Percentiles rank a stretch among this genome's conserved stretches.
phyloP scores from a whole-genome alignment of 176 grass and related monocot species.

The Phyllostachys edulis region DNA sequence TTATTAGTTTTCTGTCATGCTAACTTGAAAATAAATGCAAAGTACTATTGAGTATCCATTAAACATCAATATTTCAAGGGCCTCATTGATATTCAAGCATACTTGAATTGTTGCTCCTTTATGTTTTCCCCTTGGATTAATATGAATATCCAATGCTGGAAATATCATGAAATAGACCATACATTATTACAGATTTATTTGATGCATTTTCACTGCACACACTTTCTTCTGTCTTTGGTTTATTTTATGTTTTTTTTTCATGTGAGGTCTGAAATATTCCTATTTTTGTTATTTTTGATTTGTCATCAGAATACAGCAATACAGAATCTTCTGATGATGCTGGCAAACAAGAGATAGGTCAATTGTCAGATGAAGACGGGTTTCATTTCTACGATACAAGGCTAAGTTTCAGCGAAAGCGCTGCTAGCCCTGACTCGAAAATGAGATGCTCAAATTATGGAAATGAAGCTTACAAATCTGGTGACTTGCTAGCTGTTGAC shows the following conservation, averaged over 20 bases:
- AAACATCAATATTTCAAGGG: background rate
- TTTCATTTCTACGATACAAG: slow-evolving; percentile 83
- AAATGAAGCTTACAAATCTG: slow-evolving; percentile 29
- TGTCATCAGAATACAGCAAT: slow-evolving; percentile 84
- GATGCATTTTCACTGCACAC: background rate
- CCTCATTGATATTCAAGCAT: background rate
- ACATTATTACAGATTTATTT: background rate
- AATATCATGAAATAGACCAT: slow-evolving; percentile 4
- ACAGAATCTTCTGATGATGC: slow-evolving; percentile 84
- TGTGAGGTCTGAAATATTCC: background rate
- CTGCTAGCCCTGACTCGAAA: slow-evolving; percentile 34
- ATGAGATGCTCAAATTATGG: slow-evolving; percentile 39
- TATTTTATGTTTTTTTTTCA: background rate
- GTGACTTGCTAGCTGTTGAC: slow-evolving; percentile 26
- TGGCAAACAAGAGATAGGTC: slow-evolving; percentile 74
- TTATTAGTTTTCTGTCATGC: background rate
- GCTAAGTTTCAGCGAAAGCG: slow-evolving; percentile 67
- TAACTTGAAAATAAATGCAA: background rate
- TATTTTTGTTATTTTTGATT: slow-evolving; percentile 7
- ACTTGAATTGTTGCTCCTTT: slow-evolving; percentile 9
- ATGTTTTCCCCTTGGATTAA: slow-evolving; percentile 2
- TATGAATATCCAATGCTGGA: slow-evolving; percentile 15
- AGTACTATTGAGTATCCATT: background rate
- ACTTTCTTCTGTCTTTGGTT: slow-evolving; percentile 9
- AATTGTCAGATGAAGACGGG: slow-evolving; percentile 67